Evolutionary conservation across 257 asterid genomes (phyloP).

Genomic region (Forsythia viridissima): DNA sequence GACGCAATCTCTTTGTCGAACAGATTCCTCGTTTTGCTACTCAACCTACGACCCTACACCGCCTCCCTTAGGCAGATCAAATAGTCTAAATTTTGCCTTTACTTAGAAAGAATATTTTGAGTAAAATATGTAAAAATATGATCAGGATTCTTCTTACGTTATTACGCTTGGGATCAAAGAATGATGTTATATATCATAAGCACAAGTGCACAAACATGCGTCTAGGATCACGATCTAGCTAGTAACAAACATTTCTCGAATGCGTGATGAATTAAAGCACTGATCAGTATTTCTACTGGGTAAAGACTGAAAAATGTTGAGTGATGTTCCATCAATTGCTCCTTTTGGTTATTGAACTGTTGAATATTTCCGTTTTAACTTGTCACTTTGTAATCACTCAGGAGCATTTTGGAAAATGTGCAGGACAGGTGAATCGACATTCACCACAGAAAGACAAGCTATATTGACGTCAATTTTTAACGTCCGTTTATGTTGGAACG

Average conservation of each 20-base stretch:
- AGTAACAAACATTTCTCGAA: neutral
- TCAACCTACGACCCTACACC: neutral
- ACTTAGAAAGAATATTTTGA: too few species aligned
- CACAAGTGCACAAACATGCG: neutral
- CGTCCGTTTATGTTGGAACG: neutral
- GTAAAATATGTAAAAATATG: too few species aligned
- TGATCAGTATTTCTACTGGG: neutral
- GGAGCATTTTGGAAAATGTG: neutral
- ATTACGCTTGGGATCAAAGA: neutral
- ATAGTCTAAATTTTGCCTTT: neutral
- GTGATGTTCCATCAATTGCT: neutral
- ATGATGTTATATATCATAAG: neutral
- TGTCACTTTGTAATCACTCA: neutral
- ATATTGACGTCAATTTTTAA: neutral
- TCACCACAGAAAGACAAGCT: neutral
- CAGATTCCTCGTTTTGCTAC: neutral
- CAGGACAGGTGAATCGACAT: neutral
- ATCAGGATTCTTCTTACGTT: too few species aligned
- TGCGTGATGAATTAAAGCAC: neutral
- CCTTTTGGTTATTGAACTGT: neutral
- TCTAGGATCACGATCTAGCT: neutral
- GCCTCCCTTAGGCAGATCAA: neutral
- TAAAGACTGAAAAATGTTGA: neutral
- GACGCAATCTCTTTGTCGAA: neutral
- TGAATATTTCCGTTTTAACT: neutral